Evolutionary conservation across 2,329 filamentous ascomycete species (phyloP), one percentile per base, ranked within the genome.

Genomic region (Fusarium sp.): DNA sequence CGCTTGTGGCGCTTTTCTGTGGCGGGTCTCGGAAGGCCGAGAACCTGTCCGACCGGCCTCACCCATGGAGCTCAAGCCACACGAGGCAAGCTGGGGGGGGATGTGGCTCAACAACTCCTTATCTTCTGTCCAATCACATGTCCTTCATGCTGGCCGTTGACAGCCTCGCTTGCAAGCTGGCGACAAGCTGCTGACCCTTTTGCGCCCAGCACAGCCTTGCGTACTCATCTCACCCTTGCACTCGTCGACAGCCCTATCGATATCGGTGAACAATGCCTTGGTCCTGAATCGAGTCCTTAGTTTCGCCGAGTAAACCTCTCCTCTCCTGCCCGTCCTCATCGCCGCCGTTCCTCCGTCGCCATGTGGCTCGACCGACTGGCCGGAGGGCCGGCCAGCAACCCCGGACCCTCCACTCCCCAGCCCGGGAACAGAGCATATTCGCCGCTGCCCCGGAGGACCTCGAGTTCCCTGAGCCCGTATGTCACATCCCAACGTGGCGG

Each of bases 311-410:
- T 68, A 66, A 76, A 50, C 42, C 22, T 20, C 34, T 20, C 54
- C 42, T 57, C 34, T 24, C 40, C 42, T 57, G 20, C 29, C 47
- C 40, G 35, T 58, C 69, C 47, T 40, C 58, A 31, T 62, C 45
- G 31, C 61, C 67, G 57, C 62, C 65, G 47, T 64, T 58, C 71
- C 50, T 70, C 70, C 65, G 66, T 70, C 78, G 84, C 78, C 78
- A 97, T 97, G 94, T 98, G 95, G 95, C 91, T 97, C 80, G 95
- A 98, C 85, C 93, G 95, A 82, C 91, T 97, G 75, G 92, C 93
- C 74, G 91, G 80, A 70, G 77, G 89, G 78, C 92, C 93, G 82
- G 89, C 91, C 66, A 91, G 74, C 73, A 89, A 81, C 85, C 90
- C 83, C 70, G 85, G 84, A 74, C 87, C 89, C 66, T 88, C 89